Evolutionary conservation across 129 eudicot genomes (phyloP).

Genomic region (Pulicaria dysenterica): DNA sequence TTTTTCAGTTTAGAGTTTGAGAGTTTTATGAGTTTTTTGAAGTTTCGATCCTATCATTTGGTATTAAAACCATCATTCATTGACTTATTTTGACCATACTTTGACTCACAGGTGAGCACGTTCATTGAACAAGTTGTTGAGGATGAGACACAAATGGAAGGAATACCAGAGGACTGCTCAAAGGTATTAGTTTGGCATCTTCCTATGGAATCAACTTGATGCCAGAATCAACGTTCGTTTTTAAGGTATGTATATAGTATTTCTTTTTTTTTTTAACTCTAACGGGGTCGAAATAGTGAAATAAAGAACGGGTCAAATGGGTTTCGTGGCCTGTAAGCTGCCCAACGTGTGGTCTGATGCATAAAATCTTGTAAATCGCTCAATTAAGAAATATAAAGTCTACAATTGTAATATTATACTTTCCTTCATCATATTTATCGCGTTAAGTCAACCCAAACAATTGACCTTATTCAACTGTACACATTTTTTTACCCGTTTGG

Average conservation of each 20-base stretch:
- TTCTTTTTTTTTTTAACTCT: not conserved
- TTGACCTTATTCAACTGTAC: too few species aligned
- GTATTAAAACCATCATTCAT: not conserved
- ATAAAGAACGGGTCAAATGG: not conserved
- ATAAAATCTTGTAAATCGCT: too few species aligned
- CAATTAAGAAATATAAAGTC: too few species aligned
- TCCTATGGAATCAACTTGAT: conserved; percentile 33
- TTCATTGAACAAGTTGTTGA: conserved; percentile 82
- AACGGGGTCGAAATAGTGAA: too few species aligned
- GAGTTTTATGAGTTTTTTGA: too few species aligned
- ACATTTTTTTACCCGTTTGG: too few species aligned
- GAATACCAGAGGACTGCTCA: conserved; percentile 57
- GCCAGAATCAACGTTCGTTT: conserved; percentile 7
- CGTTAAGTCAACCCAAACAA: too few species aligned
- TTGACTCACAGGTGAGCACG: conserved; percentile 52
- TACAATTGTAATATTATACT: too few species aligned
- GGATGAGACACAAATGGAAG: conserved; percentile 89
- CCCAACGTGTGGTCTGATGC: too few species aligned
- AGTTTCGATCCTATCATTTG: too few species aligned
- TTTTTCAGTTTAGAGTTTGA: too few species aligned
- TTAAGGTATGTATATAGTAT: conserved; percentile 25
- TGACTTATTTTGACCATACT: not conserved
- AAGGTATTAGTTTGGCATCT: conserved; percentile 63
- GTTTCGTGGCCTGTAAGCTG: not conserved
- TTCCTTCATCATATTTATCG: too few species aligned